A percentile compares a stretch with the other conserved stretches of the same genome.
phyloP scores from a whole-genome alignment of 345 rosid species.

The Murraya koenigii region DNA sequence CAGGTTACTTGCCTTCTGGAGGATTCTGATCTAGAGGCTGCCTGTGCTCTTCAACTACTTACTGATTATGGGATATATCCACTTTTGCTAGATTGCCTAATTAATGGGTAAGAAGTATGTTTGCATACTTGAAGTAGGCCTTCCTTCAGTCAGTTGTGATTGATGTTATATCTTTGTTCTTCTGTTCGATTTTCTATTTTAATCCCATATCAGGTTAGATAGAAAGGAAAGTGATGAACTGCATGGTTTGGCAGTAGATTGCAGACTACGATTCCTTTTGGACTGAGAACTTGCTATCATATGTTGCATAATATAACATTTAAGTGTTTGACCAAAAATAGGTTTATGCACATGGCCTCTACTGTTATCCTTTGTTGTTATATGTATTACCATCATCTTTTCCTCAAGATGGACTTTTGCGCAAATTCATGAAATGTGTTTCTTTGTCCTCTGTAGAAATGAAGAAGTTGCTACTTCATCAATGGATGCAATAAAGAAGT shows the following conservation, averaged over 20 bases:
- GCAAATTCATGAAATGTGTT: slow-evolving; percentile 10
- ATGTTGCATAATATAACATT: background rate
- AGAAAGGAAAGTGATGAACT: background rate
- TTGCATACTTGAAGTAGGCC: background rate
- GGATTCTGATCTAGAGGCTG: slow-evolving; percentile 35
- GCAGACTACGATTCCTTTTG: background rate
- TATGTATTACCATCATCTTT: background rate
- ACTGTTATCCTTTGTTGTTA: background rate
- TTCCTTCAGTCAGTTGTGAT: background rate
- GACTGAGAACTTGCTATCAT: background rate
- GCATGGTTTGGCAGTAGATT: background rate
- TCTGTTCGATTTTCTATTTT: background rate
- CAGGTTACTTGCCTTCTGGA: slow-evolving; percentile 72
- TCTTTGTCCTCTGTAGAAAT: slow-evolving; percentile 38
- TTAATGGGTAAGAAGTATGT: slow-evolving; percentile 51
- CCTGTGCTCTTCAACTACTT: slow-evolving; percentile 50
- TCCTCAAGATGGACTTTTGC: background rate
- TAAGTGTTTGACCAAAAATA: background rate
- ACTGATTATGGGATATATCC: slow-evolving; percentile 59
- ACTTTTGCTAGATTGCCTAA: slow-evolving; percentile 66
- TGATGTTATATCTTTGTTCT: background rate
- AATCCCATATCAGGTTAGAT: background rate
- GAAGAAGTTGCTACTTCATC: slow-evolving; percentile 82
- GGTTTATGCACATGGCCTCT: background rate
- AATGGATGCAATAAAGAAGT: slow-evolving; percentile 55